Evolutionary conservation across 768 basidiomycete species (phyloP).

Genomic region (Lanmaoa rubissima): DNA sequence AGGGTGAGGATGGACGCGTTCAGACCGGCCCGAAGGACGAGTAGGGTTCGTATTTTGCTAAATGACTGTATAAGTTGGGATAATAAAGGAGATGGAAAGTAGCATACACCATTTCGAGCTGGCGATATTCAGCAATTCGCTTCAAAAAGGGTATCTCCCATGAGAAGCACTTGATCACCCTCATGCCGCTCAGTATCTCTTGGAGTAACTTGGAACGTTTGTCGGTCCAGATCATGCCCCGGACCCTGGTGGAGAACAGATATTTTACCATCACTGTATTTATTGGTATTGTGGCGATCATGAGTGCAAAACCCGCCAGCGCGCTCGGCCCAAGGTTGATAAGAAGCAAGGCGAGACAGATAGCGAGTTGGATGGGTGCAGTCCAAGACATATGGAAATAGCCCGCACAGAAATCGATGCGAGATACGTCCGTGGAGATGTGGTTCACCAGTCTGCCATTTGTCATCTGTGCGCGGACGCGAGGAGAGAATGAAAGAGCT

Average conservation of each 20-base stretch:
- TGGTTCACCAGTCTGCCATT: slow-evolving; percentile 93
- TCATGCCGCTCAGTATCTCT: slow-evolving; percentile 86
- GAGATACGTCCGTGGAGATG: slow-evolving; percentile 88
- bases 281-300: slow-evolving; percentile 68
- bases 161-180: slow-evolving; percentile 89
- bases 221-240: slow-evolving; percentile 88
- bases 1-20: slow-evolving; percentile 69
- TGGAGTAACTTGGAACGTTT: slow-evolving; percentile 86
- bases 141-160: slow-evolving; percentile 84
- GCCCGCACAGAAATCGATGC: slow-evolving; percentile 83
- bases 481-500: slow-evolving; percentile 71
- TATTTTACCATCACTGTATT: slow-evolving; percentile 74
- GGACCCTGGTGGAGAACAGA: slow-evolving; percentile 56
- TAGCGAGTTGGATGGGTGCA: slow-evolving; percentile 70
- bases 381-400: slow-evolving; percentile 84
- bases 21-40: slow-evolving; percentile 64
- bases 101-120: slow-evolving; percentile 62
- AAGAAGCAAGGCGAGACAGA: slow-evolving; percentile 74
- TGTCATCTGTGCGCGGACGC: slow-evolving; percentile 74
- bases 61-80: background rate
- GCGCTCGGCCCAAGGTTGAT: slow-evolving; percentile 65
- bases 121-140: slow-evolving; percentile 67
- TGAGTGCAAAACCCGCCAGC: slow-evolving; percentile 56
- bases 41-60: slow-evolving; percentile 63
- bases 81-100: slow-evolving; percentile 2